Evolutionary conservation across 495 filamentous ascomycete genomes (phyloP), one percentile per base, ranked within the genome.

Genomic region (Corynascus novoguineensis): DNA sequence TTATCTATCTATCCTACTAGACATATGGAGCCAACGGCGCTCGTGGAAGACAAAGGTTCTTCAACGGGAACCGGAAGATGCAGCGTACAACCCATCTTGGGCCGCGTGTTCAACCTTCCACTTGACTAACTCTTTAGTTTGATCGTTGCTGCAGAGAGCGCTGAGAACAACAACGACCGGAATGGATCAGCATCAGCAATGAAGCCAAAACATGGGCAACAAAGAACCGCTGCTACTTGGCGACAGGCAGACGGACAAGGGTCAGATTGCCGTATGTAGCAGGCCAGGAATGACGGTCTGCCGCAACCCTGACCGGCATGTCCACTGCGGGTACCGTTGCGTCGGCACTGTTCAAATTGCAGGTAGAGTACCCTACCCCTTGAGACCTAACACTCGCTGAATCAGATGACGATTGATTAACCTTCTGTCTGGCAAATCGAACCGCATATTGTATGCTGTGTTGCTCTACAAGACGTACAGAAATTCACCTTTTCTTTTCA

Each of bases 291-390:
- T 38, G 35, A 32, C 47, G 46, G 29, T 49, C 7, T 29, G n/a
- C 4, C n/a, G 27, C 28, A 14, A 19, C 28, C 46, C 17, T 22
- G 40, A n/a, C n/a, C n/a, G n/a, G n/a, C n/a, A n/a, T n/a, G n/a
- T n/a, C n/a, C n/a, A n/a, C n/a, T n/a, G 52, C 52, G 35, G 31
- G 52, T 25, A 22, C 28, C 40, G 40, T 42, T 37, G 29, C 8
- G 27, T 55, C 11, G 38, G 40, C 11, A 15, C 50, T 17, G 14
- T 3, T 51, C n/a, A n/a, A 24, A 50, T 41, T 45, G 52, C 12
- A 17, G 31, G 31, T 42, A 27, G 7, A 21, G 50, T 27, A n/a
- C n/a, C n/a, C n/a, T n/a, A n/a, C n/a, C n/a, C n/a, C n/a, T n/a
- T n/a, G n/a, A n/a, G n/a, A n/a, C n/a, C n/a, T n/a, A n/a, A n/a